These are phyloP conservation scores for Venturia asperata DNA, from an alignment of 2,329 filamentous ascomycete genomes.

Conservation along the genomic window DNA sequence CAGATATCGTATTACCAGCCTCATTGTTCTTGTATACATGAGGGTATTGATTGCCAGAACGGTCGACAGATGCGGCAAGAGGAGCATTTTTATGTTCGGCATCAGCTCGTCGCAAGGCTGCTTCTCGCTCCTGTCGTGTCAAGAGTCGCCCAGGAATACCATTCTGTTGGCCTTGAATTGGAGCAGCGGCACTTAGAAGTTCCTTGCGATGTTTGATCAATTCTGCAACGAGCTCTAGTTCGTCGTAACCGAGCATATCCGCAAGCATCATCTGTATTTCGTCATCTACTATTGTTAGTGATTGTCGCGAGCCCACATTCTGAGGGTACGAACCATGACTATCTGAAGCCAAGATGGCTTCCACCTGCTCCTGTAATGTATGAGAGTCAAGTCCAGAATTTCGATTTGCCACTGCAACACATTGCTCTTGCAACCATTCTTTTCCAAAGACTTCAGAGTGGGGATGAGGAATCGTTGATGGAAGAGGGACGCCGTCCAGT, in stretches of 20 bases:
- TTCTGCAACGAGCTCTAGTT: conserved; percentile 87
- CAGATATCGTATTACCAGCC: conserved; percentile 77
- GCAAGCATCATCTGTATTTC: conserved; percentile 86
- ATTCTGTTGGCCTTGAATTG: conserved; percentile 35
- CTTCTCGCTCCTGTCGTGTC: conserved; percentile 69
- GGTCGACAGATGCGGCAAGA: conserved; percentile 63
- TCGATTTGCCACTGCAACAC: conserved; percentile 55
- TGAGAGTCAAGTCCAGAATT: conserved; percentile 61
- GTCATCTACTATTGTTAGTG: conserved; percentile 49
- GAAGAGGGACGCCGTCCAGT: conserved; percentile 46
- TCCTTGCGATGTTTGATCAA: conserved; percentile 70
- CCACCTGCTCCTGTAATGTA: conserved; percentile 70
- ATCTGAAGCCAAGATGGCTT: conserved; percentile 64
- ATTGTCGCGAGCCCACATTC: conserved; percentile 10
- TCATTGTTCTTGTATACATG: conserved; percentile 84
- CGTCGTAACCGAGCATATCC: conserved; percentile 86
- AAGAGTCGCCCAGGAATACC: conserved; percentile 54
- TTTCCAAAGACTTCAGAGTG: conserved; percentile 25
- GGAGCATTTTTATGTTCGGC: conserved; percentile 72
- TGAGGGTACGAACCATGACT: conserved; percentile 35
- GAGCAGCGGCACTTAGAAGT: conserved; percentile 43
- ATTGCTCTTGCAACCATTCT: conserved; percentile 66
- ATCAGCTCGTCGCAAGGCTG: conserved; percentile 67
- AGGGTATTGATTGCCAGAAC: conserved; percentile 71
- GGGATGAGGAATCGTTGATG: conserved; percentile 23